A percentile compares a stretch with the other conserved stretches of the same genome.
Evolutionary conservation across 306 rosid genomes (phyloP).

Genomic region (Sicyos baderoa): DNA sequence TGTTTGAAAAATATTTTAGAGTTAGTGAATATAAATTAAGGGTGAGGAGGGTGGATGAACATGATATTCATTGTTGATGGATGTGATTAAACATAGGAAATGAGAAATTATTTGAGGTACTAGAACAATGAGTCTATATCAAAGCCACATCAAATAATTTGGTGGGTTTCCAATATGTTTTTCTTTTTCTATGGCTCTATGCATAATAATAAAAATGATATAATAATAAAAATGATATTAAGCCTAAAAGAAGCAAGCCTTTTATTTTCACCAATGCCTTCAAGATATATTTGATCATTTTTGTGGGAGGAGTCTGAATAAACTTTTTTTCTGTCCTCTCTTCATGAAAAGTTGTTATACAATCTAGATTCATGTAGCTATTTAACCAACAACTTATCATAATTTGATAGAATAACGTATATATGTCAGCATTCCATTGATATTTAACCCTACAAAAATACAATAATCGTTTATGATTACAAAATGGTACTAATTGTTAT

Average conservation of each 20-base stretch:
- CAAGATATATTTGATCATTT: background rate
- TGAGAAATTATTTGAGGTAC: background rate
- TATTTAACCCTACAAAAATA: no score
- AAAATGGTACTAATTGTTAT: no score
- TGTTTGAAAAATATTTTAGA: slow-evolving; percentile 60
- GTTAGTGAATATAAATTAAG: slow-evolving; percentile 63
- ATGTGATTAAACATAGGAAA: slow-evolving; percentile 21
- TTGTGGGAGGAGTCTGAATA: background rate
- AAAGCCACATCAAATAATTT: background rate
- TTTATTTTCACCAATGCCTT: background rate
- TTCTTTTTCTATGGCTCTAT: background rate
- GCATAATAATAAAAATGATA: background rate
- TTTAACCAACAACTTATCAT: background rate
- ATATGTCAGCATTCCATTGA: no score
- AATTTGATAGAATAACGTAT: background rate
- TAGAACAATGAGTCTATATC: background rate
- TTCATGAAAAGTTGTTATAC: background rate
- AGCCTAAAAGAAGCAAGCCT: background rate
- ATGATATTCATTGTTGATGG: slow-evolving; percentile 46
- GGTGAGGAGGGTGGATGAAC: slow-evolving; percentile 60
- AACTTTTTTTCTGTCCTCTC: background rate
- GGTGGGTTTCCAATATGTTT: background rate
- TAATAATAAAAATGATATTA: background rate
- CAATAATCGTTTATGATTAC: no score
- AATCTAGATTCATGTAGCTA: background rate